phyloP scores from a whole-genome alignment of 1,139 yeast genomes.

The Barnettozyma hawaiiensis region DNA sequence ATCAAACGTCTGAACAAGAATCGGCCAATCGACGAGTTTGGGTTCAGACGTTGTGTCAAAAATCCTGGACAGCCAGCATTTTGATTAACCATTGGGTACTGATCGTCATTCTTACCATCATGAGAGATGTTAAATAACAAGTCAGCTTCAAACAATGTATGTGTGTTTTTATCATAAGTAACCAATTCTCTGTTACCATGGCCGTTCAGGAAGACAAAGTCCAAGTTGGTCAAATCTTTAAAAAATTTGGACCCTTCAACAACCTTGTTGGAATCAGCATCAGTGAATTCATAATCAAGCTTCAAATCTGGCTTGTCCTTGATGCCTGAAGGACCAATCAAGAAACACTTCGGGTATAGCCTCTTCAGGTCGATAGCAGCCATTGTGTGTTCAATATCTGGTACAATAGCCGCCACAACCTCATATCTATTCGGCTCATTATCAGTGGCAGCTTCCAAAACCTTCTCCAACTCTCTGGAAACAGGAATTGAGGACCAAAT shows the following conservation, averaged over 20 bases:
- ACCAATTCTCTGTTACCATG: constrained; percentile 54
- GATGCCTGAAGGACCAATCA: constrained; percentile 17
- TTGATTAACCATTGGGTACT: constrained; percentile 39
- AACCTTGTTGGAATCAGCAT: constrained; percentile 16
- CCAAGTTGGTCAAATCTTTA: constrained; percentile 34
- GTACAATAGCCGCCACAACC: constrained; percentile 34
- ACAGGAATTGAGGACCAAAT: constrained; percentile 60
- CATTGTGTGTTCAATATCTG: constrained; percentile 50
- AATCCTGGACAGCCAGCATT: constrained; percentile 37
- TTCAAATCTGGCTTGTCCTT: constrained; percentile 11
- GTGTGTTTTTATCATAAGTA: constrained; percentile 40
- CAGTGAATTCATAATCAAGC: constrained; percentile 11
- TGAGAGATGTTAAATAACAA: constrained; percentile 43
- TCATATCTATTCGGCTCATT: constrained; percentile 33
- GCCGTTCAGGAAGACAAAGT: constrained; percentile 49
- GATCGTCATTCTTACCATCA: constrained; percentile 36
- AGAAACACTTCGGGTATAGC: constrained; percentile 8
- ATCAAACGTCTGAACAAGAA: constrained; percentile 30
- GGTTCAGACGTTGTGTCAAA: constrained; percentile 35
- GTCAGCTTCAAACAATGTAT: constrained; percentile 52
- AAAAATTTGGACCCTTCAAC: constrained; percentile 16
- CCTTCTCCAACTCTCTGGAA: constrained; percentile 35
- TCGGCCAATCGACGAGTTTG: constrained; percentile 36
- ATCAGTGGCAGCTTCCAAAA: constrained; percentile 29
- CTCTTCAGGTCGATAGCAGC: constrained; percentile 30